A percentile compares a stretch with the other conserved stretches of the same genome.
Conservation (phyloP, 148 eudicot genomes). For the Chenopodium quinoa region DNA sequence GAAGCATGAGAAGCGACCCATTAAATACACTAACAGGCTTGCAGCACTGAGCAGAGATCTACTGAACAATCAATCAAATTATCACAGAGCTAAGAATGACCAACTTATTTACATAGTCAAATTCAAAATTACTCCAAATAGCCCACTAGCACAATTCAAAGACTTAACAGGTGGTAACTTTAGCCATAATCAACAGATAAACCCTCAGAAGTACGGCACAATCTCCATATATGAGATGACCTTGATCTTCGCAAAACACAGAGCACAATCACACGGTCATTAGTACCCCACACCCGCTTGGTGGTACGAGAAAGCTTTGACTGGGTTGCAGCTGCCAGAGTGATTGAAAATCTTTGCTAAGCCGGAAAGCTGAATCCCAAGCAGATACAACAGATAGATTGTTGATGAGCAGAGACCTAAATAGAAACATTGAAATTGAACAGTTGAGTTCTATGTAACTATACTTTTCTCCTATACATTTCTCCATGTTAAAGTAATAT, state of each 20-base stretch:
- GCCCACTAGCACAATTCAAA: constrained; percentile 22
- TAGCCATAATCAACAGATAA: constrained; percentile 94
- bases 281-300: constrained; percentile 76
- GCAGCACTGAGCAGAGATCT: constrained; percentile 22
- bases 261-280: constrained; percentile 52
- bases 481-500: background rate
- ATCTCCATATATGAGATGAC: constrained; percentile 87
- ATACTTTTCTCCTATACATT: background rate
- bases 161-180: constrained; percentile 26
- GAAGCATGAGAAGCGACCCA: constrained; percentile 87
- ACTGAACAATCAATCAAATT: constrained; percentile 37
- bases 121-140: constrained; percentile 12
- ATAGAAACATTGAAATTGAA: background rate
- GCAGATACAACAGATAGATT: constrained; percentile 29
- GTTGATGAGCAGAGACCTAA: background rate
- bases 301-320: constrained; percentile 80
- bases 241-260: constrained; percentile 76
- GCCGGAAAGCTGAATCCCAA: constrained; percentile 30
- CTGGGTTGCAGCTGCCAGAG: constrained; percentile 89
- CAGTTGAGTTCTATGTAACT: background rate
- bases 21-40: constrained; percentile 24
- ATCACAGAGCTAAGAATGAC: constrained; percentile 7
- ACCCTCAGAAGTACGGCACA: constrained; percentile 80
- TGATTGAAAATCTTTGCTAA: constrained; percentile 54
- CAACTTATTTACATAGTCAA: constrained; percentile 21